These are phyloP conservation scores for Colletotrichum melonis DNA, from an alignment of 2,329 filamentous ascomycete genomes.

Conservation along the genomic window DNA sequence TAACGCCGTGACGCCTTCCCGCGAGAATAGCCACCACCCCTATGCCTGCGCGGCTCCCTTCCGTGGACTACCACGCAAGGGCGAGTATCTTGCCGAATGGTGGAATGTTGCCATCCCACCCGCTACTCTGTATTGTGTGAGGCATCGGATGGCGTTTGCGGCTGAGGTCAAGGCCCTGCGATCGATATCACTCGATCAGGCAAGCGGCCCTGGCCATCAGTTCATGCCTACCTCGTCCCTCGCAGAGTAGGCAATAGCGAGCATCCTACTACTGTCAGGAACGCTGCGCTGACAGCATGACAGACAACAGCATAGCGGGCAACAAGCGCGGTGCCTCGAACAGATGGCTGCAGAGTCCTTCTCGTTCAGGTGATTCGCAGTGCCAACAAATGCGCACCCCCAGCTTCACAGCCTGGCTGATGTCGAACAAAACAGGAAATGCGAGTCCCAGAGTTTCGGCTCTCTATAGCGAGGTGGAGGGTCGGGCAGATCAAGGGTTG, in stretches of 20 bases:
- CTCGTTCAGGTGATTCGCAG: slow-evolving; percentile 1
- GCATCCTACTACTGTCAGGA: neutral
- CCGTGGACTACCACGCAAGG: slow-evolving; percentile 17
- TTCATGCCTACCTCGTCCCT: slow-evolving; percentile 4
- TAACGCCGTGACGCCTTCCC: slow-evolving; percentile 24
- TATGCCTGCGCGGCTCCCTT: slow-evolving; percentile 21
- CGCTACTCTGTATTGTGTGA: neutral
- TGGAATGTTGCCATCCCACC: slow-evolving; percentile 4
- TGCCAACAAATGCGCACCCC: neutral
- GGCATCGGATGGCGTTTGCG: slow-evolving; percentile 33
- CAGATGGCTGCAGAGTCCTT: slow-evolving; percentile 5
- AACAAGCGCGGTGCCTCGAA: neutral
- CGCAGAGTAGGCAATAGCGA: neutral
- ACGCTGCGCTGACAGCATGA: slow-evolving; percentile 10
- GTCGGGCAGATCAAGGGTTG: slow-evolving; percentile 22
- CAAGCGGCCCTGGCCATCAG: slow-evolving; percentile 4
- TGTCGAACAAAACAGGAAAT: slow-evolving; percentile 9
- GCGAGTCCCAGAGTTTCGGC: slow-evolving; percentile 19
- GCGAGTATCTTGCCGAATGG: neutral
- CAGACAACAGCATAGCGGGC: neutral
- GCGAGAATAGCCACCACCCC: slow-evolving; percentile 8
- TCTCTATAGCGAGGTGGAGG: slow-evolving; percentile 18
- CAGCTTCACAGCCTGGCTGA: slow-evolving; percentile 5
- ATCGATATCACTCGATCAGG: neutral
- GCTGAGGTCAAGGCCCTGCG: slow-evolving; percentile 21